phyloP scores from a whole-genome alignment of 495 filamentous ascomycete genomes.

The Cudoniella acicularis region DNA sequence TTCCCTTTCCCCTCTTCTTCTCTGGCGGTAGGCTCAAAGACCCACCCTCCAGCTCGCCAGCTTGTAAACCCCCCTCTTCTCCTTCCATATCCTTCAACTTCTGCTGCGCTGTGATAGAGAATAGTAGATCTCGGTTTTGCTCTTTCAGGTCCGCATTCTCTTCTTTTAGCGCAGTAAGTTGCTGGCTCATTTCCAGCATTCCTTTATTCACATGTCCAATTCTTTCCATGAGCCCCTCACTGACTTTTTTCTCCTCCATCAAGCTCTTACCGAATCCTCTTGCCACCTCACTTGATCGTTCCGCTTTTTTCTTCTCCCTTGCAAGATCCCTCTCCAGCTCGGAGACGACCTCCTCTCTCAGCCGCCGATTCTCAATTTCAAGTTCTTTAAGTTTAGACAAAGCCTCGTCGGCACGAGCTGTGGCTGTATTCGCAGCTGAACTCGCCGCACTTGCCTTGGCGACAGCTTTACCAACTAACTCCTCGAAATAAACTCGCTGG shows the following conservation, averaged over 20 bases:
- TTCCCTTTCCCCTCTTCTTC: conserved; percentile 53
- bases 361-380: conserved; percentile 47
- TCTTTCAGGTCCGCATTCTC: conserved; percentile 67
- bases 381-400: conserved; percentile 49
- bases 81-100: conserved; percentile 67
- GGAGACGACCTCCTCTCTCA: conserved; percentile 57
- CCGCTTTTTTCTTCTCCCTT: conserved; percentile 62
- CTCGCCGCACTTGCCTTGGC: conserved; percentile 83
- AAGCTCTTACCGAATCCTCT: conserved; percentile 70
- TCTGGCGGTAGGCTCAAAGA: conserved; percentile 51
- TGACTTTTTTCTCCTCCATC: conserved; percentile 85
- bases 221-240: conserved; percentile 69
- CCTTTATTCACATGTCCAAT: conserved; percentile 65
- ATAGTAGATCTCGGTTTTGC: conserved; percentile 83
- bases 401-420: conserved; percentile 47
- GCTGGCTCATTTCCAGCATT: conserved; percentile 47
- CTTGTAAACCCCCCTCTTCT: conserved; percentile 58
- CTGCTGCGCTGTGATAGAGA: conserved; percentile 82
- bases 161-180: conserved; percentile 49
- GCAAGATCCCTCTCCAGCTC: conserved; percentile 65
- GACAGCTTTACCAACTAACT: conserved; percentile 82
- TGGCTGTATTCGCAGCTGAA: conserved; percentile 59
- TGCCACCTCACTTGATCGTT: conserved; percentile 71
- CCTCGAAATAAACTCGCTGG: conserved; percentile 92
- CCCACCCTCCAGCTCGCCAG: conserved; percentile 50